Conservation (phyloP, 768 basidiomycete species). For the Suillus luteus region DNA sequence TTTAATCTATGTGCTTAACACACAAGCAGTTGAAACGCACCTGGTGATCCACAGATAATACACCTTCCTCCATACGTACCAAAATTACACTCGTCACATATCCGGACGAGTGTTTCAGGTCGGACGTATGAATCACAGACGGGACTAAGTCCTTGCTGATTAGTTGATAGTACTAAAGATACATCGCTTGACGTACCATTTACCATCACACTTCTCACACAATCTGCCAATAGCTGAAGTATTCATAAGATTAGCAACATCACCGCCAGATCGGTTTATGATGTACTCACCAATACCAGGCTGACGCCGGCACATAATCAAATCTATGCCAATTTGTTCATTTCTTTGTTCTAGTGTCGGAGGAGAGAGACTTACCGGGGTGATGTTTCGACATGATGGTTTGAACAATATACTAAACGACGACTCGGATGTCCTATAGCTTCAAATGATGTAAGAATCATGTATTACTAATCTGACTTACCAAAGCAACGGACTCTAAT, state of each 20-base stretch:
- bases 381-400: constrained; percentile 84
- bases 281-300: constrained; percentile 84
- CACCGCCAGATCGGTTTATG: background rate
- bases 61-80: constrained; percentile 97
- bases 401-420: background rate
- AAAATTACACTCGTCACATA: constrained; percentile 99
- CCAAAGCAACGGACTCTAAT: background rate
- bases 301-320: constrained; percentile 98
- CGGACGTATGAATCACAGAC: constrained; percentile 99
- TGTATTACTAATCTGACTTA: constrained; percentile 14
- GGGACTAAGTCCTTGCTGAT: constrained; percentile 54
- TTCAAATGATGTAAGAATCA: background rate
- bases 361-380: constrained; percentile 53
- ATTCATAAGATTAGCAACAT: constrained; percentile 15
- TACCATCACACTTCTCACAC: constrained; percentile 99
- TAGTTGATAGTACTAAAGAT: background rate
- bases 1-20: constrained; percentile 6
- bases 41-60: constrained; percentile 96
- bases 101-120: constrained; percentile 95
- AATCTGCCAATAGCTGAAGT: constrained; percentile 89
- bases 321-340: constrained; percentile 53
- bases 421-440: background rate
- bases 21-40: constrained; percentile 43
- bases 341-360: background rate
- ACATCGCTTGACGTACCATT: constrained; percentile 68